Conservation (phyloP, 768 basidiomycete genomes). For the Paxillus rubicundulus region DNA sequence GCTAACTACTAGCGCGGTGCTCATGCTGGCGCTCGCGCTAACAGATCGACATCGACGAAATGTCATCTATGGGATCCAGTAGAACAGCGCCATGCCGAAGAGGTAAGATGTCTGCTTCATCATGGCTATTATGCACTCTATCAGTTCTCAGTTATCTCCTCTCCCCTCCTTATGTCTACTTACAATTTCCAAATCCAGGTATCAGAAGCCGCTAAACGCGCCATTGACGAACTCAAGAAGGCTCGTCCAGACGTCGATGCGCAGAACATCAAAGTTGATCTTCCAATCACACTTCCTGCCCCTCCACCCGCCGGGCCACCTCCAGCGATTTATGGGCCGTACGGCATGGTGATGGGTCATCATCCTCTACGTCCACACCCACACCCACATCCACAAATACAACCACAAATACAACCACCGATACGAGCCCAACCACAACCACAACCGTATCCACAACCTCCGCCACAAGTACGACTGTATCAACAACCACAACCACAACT, state of each 20-base stretch:
- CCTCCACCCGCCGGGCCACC: neutral
- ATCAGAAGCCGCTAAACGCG: slow-evolving; percentile 61
- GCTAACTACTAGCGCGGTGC: too few species aligned
- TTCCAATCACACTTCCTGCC: slow-evolving; percentile 36
- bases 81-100: slow-evolving; percentile 62
- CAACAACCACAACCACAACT: too few species aligned
- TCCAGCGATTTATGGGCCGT: neutral
- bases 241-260: slow-evolving; percentile 64
- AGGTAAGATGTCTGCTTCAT: slow-evolving; percentile 40
- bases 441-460: too few species aligned
- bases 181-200: slow-evolving; percentile 44
- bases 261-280: slow-evolving; percentile 60
- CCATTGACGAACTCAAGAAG: slow-evolving; percentile 58
- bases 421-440: too few species aligned
- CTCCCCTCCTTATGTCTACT: neutral
- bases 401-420: too few species aligned
- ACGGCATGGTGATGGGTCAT: neutral
- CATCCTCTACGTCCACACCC: too few species aligned
- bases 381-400: too few species aligned
- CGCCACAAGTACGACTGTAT: too few species aligned
- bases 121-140: too few species aligned
- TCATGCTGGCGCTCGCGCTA: neutral
- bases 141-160: too few species aligned
- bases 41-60: slow-evolving; percentile 28
- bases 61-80: slow-evolving; percentile 70